Conservation (phyloP, 1,284 basidiomycete genomes). For the Cryptococcus amylolentus region DNA sequence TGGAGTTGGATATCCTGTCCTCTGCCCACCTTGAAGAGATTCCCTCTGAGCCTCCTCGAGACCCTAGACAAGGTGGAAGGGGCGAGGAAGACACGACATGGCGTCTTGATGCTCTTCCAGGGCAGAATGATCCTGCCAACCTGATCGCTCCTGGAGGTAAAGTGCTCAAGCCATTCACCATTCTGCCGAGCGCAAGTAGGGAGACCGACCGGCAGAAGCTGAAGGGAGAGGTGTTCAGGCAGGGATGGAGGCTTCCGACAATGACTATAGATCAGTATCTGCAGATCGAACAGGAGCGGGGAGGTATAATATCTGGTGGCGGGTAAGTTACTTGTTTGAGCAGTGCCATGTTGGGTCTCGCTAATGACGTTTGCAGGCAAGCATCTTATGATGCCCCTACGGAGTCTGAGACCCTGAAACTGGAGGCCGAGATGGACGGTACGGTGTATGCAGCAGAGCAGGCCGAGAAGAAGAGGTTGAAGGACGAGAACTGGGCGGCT, state of each 20-base stretch:
- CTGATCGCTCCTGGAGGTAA: conserved; percentile 71
- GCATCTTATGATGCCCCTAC: conserved; percentile 66
- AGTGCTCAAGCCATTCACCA: conserved; percentile 83
- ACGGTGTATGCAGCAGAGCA: conserved; percentile 66
- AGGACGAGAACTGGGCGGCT: conserved; percentile 82
- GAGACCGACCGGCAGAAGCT: conserved; percentile 64
- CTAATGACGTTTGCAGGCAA: conserved; percentile 53
- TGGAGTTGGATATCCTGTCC: conserved; percentile 70
- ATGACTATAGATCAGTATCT: conserved; percentile 97
- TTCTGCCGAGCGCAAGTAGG: conserved; percentile 64
- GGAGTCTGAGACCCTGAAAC: conserved; percentile 67
- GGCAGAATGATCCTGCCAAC: conserved; percentile 51
- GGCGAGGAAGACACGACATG: conserved; percentile 60
- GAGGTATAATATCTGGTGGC: conserved; percentile 81
- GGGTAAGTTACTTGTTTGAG: conserved; percentile 58
- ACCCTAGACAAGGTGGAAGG: conserved; percentile 33
- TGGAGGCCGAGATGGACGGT: conserved; percentile 82
- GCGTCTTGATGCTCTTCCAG: conserved; percentile 62
- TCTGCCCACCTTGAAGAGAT: conserved; percentile 45
- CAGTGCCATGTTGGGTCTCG: background rate
- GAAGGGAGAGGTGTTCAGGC: conserved; percentile 76
- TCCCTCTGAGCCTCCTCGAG: conserved; percentile 23
- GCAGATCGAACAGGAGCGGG: conserved; percentile 74
- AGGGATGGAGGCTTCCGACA: conserved; percentile 82
- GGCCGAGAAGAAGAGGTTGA: conserved; percentile 68